Base-by-base conservation (phyloP, 2,329 filamentous ascomycete genomes). In the Cladophialophora immunda region DNA sequence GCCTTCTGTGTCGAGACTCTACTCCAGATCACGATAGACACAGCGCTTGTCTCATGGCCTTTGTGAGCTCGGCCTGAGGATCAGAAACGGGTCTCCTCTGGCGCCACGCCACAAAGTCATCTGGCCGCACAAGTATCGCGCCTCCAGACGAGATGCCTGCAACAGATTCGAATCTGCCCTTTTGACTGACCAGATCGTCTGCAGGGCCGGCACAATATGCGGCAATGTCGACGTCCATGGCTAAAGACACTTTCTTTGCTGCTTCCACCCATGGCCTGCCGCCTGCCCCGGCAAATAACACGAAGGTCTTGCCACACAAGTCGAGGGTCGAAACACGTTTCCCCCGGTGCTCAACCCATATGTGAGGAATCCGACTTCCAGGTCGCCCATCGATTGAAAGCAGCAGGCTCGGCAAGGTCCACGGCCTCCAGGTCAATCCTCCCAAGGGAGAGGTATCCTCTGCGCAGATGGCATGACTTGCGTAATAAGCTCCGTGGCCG, bases 351-450 rank as follows among this genome's bases (percentile, higher is more conserved):
- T 70, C 34, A 3, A 77, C 63, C 72, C 75, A 78, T 17, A 78
- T 45, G 71, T 79, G 77, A 9, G 77, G 75, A 8, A 73, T 69
- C 58, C 76, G 72, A 4, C 71, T 76, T 13, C 78, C 77, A 19
- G 78, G 75, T 53, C 68, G 61, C 36, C 76, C 58, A 68, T 72
- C 29, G 59, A 78, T 11, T 29, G 45, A 64, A 66, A 78, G 17
- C 65, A 70, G 19, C 41, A 72, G 32, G 59, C 59, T 75, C 50
- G 41, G 72, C 68, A 72, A 69, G 65, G 62, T 77, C 75, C 72
- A 78, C 60, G 66, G 74, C 70, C 66, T 71, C 41, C 17, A 32
- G 30, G 30, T 71, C 70, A 77, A 61, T 36, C 77, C 70, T 54
- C 68, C n/a, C 52, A 73, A 58, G 11, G 69, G 69, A 22, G 59